Percentiles rank a stretch among this genome's conserved stretches.
Evolutionary conservation across 192 early-diverging fungal genomes (phyloP).

Genomic region (Mycoemilia scoparia): DNA sequence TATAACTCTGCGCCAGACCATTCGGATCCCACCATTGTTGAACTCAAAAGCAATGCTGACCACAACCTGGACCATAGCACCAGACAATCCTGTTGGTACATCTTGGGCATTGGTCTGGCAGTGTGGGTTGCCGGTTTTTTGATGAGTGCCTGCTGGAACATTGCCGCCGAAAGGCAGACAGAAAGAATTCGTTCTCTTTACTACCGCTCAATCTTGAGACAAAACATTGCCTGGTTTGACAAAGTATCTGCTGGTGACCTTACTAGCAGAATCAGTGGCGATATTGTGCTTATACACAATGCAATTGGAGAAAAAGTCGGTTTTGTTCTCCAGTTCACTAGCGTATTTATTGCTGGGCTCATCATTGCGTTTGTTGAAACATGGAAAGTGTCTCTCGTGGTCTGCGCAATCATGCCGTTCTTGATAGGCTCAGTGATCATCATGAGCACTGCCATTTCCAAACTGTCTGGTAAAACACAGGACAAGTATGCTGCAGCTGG

Average conservation of each 20-base stretch:
- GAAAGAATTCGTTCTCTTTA: constrained; percentile 63
- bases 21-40: constrained; percentile 6
- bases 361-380: constrained; percentile 61
- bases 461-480: constrained; percentile 28
- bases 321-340: constrained; percentile 38
- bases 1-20: too few species aligned
- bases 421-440: constrained; percentile 34
- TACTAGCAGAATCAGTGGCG: constrained; percentile 68
- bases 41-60: constrained; percentile 9
- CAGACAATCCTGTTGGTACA: constrained; percentile 26
- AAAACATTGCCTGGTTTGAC: constrained; percentile 86
- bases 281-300: constrained; percentile 74
- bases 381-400: constrained; percentile 67
- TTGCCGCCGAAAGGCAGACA: constrained; percentile 36
- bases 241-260: constrained; percentile 57
- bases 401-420: constrained; percentile 57
- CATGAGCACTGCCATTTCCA: constrained; percentile 34
- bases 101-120: constrained; percentile 6
- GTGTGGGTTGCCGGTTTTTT: constrained; percentile 7
- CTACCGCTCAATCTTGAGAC: constrained; percentile 57
- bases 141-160: constrained; percentile 10
- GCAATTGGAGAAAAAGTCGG: constrained; percentile 75
- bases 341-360: constrained; percentile 55
- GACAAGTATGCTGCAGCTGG: constrained; percentile 68
- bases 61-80: constrained; percentile 14